Percentiles rank a stretch among this genome's conserved stretches.
phyloP scores from a whole-genome alignment of 1,284 basidiomycete species.

The Cryptococcus floricola region DNA sequence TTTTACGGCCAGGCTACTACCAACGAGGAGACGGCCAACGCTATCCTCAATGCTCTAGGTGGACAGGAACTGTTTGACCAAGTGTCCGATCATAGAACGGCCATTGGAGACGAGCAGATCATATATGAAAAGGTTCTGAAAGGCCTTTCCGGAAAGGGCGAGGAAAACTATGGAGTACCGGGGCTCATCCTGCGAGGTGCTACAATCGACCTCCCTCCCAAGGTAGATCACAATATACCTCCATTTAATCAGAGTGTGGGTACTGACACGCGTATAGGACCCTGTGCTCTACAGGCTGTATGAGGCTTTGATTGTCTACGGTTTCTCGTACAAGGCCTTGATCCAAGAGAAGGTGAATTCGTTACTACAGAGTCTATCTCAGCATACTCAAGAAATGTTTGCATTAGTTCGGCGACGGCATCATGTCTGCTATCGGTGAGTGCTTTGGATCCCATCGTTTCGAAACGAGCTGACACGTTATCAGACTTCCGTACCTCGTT shows the following conservation, averaged over 20 bases:
- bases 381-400: neutral
- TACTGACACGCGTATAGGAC: slow-evolving; percentile 50
- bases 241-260: neutral
- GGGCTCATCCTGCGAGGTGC: slow-evolving; percentile 36
- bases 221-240: slow-evolving; percentile 17
- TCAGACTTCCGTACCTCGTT: slow-evolving; percentile 64
- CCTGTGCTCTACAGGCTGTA: slow-evolving; percentile 80
- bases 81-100: slow-evolving; percentile 6
- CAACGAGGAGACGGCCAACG: slow-evolving; percentile 57
- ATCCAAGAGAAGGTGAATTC: slow-evolving; percentile 72
- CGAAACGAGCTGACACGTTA: neutral
- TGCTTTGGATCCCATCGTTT: neutral
- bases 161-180: slow-evolving; percentile 25
- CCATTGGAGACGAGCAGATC: neutral
- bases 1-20: slow-evolving; percentile 84
- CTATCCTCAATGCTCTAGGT: slow-evolving; percentile 71
- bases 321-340: slow-evolving; percentile 59
- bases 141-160: slow-evolving; percentile 23
- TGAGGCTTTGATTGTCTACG: slow-evolving; percentile 80
- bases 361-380: neutral
- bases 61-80: neutral
- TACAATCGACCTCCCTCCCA: slow-evolving; percentile 40
- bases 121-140: slow-evolving; percentile 14
- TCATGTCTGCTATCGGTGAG: slow-evolving; percentile 77
- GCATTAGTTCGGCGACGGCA: slow-evolving; percentile 76